A percentile compares a stretch with the other conserved stretches of the same genome.
Conservation (phyloP, 129 eudicot species). For the Escallonia rubra region DNA sequence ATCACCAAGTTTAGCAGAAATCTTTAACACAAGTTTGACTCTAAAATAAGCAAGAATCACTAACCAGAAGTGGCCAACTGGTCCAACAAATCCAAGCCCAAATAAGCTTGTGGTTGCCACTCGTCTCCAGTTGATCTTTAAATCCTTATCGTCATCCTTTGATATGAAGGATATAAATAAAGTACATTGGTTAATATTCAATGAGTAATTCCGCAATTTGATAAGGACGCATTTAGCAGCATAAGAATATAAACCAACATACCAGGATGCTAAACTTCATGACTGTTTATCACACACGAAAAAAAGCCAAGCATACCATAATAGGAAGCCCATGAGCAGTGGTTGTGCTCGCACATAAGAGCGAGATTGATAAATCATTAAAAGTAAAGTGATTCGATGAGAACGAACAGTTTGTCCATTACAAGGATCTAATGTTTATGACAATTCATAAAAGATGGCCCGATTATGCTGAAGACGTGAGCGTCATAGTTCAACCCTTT, state of each 20-base stretch:
- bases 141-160: conserved; percentile 59
- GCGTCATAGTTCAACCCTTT: not conserved
- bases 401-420: not conserved
- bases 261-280: not conserved
- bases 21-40: not conserved
- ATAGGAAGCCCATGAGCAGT: too few species aligned
- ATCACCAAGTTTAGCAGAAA: too few species aligned
- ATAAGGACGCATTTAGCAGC: not conserved
- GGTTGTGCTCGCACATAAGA: not conserved
- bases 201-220: not conserved
- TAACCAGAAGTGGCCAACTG: conserved; percentile 97
- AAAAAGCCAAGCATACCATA: not conserved
- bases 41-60: conserved; percentile 15
- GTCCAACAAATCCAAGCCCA: conserved; percentile 95
- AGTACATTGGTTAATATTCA: not conserved
- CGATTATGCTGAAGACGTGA: not conserved
- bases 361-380: not conserved
- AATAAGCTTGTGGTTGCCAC: conserved; percentile 84
- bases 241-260: not conserved
- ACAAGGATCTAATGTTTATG: not conserved
- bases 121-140: conserved; percentile 81
- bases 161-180: not conserved
- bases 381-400: not conserved
- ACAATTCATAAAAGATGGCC: not conserved
- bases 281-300: not conserved